Evolutionary conservation across 352 stramenopile species (phyloP), one percentile per base, ranked within the genome.

Genomic region (Globisporangium irregulare): DNA sequence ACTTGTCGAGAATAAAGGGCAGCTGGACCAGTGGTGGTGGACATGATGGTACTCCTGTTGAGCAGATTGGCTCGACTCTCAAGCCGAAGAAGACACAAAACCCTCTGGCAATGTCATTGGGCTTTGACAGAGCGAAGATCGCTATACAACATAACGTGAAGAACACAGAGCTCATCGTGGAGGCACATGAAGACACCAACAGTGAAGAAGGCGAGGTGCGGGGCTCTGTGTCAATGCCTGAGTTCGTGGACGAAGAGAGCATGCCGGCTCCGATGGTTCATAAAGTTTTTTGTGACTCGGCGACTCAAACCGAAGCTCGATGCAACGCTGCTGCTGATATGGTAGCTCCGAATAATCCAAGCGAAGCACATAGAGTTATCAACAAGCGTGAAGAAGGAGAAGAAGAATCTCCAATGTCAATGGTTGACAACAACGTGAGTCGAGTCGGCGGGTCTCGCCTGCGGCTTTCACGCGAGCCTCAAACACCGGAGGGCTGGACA

Each of bases 81-180:
- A 50, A 50, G 43, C 43, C 14, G 14, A 43, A 29, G 20, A 62
- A 50, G 56, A 15, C 4, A 6, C 56, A 22, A 4, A 80, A 76
- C 41, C 65, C 70, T 9, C 59, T 87, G 14, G 67, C 67, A 24
- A 71, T 76, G 56, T 87, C 78, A 7, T 65, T 86, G 65, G 72
- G 64, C 53, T 57, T 63, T 38, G 38, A 24, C 27, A 46, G 9
- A 56, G 38, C 25, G 25, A 14, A 56, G 6, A 3, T 51, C 29
- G 51, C 36, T 15, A 9, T 4, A 6, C 46, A 8, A 18, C 57
- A 27, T 59, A 36, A 15, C 2, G 2, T n/a, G 38, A 54, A 36
- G 8, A 7, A 1, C n/a, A 32, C 34, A 9, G 64, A 70, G 43
- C 12, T 72, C 4, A 12, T n/a, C 8, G 41, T 34, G 7, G 53